Conservation (phyloP, 2,329 filamentous ascomycete species). For the Hypocrella siamensis region DNA sequence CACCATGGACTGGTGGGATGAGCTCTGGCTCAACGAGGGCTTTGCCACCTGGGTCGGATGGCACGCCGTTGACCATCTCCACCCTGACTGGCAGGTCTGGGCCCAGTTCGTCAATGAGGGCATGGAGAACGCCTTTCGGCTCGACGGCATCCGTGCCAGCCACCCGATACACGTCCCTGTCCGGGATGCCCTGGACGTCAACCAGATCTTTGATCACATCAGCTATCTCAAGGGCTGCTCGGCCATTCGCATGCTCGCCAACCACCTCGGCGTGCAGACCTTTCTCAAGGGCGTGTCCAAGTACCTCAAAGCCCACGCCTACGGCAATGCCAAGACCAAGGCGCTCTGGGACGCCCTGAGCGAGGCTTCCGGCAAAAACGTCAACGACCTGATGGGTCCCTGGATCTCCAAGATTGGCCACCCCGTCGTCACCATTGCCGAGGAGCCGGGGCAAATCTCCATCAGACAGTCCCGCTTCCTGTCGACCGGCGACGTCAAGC, state of each 20-base stretch:
- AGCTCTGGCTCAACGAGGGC: conserved; percentile 88
- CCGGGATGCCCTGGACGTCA: conserved; percentile 82
- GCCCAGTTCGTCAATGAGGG: conserved; percentile 92
- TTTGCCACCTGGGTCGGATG: conserved; percentile 98
- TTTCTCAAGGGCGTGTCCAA: conserved; percentile 83
- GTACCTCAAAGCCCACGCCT: conserved; percentile 79
- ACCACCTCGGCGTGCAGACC: conserved; percentile 71
- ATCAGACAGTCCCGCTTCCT: conserved; percentile 82
- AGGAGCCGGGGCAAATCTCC: conserved; percentile 68
- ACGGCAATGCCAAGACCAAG: conserved; percentile 78
- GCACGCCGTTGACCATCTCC: conserved; percentile 78
- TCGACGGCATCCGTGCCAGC: conserved; percentile 80
- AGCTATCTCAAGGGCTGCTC: conserved; percentile 95
- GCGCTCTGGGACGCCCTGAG: conserved; percentile 83
- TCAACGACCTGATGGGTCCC: conserved; percentile 74
- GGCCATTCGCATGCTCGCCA: conserved; percentile 88
- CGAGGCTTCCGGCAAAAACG: conserved; percentile 74
- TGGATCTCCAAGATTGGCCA: conserved; percentile 97
- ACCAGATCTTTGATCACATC: conserved; percentile 96
- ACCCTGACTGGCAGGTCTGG: conserved; percentile 97
- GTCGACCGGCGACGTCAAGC: conserved; percentile 76
- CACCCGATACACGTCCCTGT: conserved; percentile 96
- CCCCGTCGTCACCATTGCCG: conserved; percentile 72
- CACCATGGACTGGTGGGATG: conserved; percentile 95
- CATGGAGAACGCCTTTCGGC: conserved; percentile 77